Percentiles rank a stretch among this genome's conserved stretches.
Conservation (phyloP, 75 land plant species). For the Isoetes taiwanensis region DNA sequence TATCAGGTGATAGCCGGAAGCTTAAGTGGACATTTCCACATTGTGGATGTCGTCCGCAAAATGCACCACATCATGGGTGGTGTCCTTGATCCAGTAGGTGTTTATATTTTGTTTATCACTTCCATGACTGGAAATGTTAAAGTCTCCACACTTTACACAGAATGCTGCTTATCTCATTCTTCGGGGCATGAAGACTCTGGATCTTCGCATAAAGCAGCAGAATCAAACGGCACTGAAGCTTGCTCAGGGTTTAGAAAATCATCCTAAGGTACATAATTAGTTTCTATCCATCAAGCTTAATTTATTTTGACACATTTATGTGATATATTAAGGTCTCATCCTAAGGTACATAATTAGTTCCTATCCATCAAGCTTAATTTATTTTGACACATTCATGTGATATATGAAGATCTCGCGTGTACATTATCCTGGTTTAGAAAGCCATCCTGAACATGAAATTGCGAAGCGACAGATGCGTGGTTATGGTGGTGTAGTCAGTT, state of each 20-base stretch:
- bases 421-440: constrained; percentile 89
- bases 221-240: constrained; percentile 75
- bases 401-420: constrained; percentile 46
- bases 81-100: constrained; percentile 74
- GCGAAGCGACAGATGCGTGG: constrained; percentile 91
- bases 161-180: constrained; percentile 83
- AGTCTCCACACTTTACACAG: constrained; percentile 38
- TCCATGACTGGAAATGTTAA: too few relatives aligned
- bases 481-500: constrained; percentile 98
- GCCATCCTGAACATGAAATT: constrained; percentile 93
- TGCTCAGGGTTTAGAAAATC: constrained; percentile 79
- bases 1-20: constrained; percentile 89
- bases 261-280: constrained; percentile 88
- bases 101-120: too few relatives aligned
- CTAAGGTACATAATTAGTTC: too few relatives aligned
- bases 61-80: constrained; percentile 90
- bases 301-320: too few relatives aligned
- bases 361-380: too few relatives aligned
- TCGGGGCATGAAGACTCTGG: constrained; percentile 94
- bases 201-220: constrained; percentile 91
- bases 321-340: too few relatives aligned
- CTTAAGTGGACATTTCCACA: constrained; percentile 66
- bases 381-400: background rate
- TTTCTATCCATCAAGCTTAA: too few relatives aligned
- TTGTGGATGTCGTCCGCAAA: constrained; percentile 47